These are phyloP conservation scores for Pestalotiopsis sp. DNA, from an alignment of 2,329 filamentous ascomycete species.

Conservation along the genomic window DNA sequence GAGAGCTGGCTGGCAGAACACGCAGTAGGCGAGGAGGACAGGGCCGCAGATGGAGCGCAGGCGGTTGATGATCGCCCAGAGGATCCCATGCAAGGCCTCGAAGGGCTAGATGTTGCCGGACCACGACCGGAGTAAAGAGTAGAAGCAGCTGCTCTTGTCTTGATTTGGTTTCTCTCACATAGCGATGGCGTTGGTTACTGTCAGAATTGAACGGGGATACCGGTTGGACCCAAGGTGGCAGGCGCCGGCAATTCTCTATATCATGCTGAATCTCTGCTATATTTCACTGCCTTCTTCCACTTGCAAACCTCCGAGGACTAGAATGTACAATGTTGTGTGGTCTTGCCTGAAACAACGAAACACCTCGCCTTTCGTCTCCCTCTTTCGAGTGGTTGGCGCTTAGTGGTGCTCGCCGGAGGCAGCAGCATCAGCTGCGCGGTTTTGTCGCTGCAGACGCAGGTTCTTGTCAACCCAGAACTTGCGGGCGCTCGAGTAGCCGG, in stretches of 20 bases:
- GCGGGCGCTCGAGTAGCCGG: conserved; percentile 76
- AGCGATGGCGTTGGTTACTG: conserved; percentile 33
- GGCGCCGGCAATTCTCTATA: conserved; percentile 25
- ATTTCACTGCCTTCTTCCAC: conserved; percentile 22
- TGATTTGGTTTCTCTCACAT: conserved; percentile 27
- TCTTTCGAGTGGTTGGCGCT: conserved; percentile 12
- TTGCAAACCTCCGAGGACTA: conserved; percentile 22
- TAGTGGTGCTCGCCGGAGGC: conserved; percentile 36
- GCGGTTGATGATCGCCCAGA: conserved; percentile 58
- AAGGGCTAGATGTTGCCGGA: conserved; percentile 91
- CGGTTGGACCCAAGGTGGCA: conserved; percentile 7
- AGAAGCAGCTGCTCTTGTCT: neutral
- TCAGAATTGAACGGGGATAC: conserved; percentile 2
- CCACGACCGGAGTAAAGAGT: conserved; percentile 71
- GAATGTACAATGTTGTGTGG: conserved; percentile 31
- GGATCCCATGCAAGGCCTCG: conserved; percentile 95
- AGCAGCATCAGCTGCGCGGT: conserved; percentile 47
- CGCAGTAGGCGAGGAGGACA: conserved; percentile 81
- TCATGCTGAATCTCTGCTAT: conserved; percentile 25
- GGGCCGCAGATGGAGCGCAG: conserved; percentile 56
- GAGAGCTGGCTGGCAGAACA: conserved; percentile 92
- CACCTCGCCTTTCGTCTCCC: conserved; percentile 15
- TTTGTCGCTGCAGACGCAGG: conserved; percentile 81
- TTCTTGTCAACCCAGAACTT: conserved; percentile 92
- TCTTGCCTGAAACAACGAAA: conserved; percentile 22